Evolutionary conservation across 2,329 filamentous ascomycete species (phyloP), one percentile per base, ranked within the genome.

Genomic region (Bipolaris victoriae): DNA sequence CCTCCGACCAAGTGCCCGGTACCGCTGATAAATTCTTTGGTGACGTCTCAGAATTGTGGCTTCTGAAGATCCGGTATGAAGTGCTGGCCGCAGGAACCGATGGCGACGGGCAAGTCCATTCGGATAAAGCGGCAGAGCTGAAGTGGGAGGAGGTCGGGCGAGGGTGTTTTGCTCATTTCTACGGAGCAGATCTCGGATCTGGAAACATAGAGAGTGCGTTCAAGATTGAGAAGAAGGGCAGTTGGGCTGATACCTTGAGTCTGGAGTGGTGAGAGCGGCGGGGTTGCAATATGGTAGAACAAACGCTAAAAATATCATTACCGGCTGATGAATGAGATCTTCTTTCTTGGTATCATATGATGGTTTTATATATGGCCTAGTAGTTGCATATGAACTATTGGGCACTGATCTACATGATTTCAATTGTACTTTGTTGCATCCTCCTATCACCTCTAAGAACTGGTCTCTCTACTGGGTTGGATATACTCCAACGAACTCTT

Each of bases 121-220:
- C 57, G 39, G 60, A 64, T 11, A 63, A 61, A n/a, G 65, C 65
- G 45, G 70, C 63, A 5, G 67, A 71, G 31, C 75, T 82, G 26
- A 84, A 80, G 62, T 88, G 85, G 85, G 86, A 88, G 59, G 74
- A 78, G 11, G 73, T 76, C 10, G 78, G 77, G 16, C 63, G 65
- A n/a, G 74, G 73, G 1, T 80, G 78, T 52, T 88, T 85, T 63
- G 82, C 86, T 50, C 86, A 88, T 66, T 70, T 88, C 36, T 87
- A 86, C 67, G 82, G 81, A 3, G 69, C 58, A 49, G 84, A 84
- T 64, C 81, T 88, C 67, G 85, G 86, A 7, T 76, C 64, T 7
- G 77, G 73, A 2, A 82, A 87, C 55, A 78, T 88, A 10, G 77
- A 80, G 36, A 79, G 77, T 11, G 73, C 77, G 3, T 70, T 78